Base-by-base conservation (phyloP, 192 early-diverging fungal species). In the Entomortierella chlamydospora region DNA sequence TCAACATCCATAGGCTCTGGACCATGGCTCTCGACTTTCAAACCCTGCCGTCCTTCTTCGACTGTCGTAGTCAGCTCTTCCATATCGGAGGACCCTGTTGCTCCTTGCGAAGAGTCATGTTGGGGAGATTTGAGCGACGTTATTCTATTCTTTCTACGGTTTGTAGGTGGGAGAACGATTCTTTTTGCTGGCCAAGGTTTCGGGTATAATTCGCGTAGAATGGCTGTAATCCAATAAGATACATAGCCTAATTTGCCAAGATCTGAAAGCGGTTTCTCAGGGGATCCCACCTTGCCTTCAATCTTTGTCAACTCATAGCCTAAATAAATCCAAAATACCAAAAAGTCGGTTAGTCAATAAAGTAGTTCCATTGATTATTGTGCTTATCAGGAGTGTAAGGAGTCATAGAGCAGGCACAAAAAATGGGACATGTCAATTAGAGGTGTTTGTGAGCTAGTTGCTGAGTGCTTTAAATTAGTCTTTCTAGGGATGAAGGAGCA, bases 201-300 rank as follows among this genome's bases (percentile, higher is more conserved):
- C 5, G 50, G 72, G 51, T 85, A 81, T 61, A 90, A 57, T 18
- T 85, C 82, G 7, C 82, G 67, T 2, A 94, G 33, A 13, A 95
- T 73, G 13, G 91, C 91, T 8, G 91, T 85, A 51, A 90, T 88
- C 96, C 96, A 97, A 68, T 93, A 96, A 8, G 91, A 90, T 51
- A 89, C 78, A 70, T 96, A 97, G 31, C 94, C 91, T 43, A 88
- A 84, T 8, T 89, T 85, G 17, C 95, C 96, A 37, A 96, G 88
- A 54, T 92, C 91, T 13, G 95, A 96, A 13, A 97, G 82, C 18
- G 96, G 96, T 68, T 92, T 90, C 67, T 97, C 96, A 39, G 96
- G 96, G 1, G 93, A 91, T 51, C 96, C 96, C 25, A 92, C 86
- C 43, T 86, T 85, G 34, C 87, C 79, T 31, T 93, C 90, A 4